Evolutionary conservation across 2,329 filamentous ascomycete genomes (phyloP), one percentile per base, ranked within the genome.

Genomic region (Paracoccidioides lutzii): DNA sequence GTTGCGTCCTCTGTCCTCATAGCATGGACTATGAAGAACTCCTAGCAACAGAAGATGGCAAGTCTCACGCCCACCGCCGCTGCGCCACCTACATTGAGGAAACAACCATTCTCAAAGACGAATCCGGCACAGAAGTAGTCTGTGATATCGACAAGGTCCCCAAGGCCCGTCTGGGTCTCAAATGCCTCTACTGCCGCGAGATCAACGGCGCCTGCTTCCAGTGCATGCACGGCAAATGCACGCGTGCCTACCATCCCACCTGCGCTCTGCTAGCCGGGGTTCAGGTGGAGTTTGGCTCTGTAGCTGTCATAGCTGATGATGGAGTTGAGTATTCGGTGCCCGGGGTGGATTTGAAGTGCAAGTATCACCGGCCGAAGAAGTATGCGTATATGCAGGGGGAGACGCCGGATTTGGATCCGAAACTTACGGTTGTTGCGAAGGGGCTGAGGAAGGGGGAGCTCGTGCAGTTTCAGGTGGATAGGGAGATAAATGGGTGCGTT

Each of bases 181-280:
- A 95, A 71, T 98, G 93, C 70, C 83, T 95, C 59, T 95, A 88
- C 73, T 98, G 93, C 67, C 88, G 90, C 38, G 94, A 90, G 37
- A 94, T 93, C 70, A 87, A 87, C 56, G 93, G 93, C n/a, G 89
- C 89, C 14, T 96, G 91, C 72, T 94, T 98, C 73, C 91, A 97
- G 70, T 98, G 93, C 71, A 94, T 89, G 0, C 85, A 89, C 63
- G 91, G 90, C 75, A 97, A 95, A 69, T 98, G 93, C 65, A 86
- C 88, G 3, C 80, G 93, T 60, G 86, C 91, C 7, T 98, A 96
- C 71, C 93, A 98, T 68, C 88, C 91, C 14, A 97, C 90, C 1
- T 98, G 93, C 68, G 93, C 93, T 2, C 85, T 90, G 6, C 84
- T 91, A 28, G 91, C 90, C 40, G 93, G 93, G 56, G 90, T 96